Evolutionary conservation across 192 early-diverging fungal species (phyloP).

Genomic region (Borealophlyctis nickersoniae): DNA sequence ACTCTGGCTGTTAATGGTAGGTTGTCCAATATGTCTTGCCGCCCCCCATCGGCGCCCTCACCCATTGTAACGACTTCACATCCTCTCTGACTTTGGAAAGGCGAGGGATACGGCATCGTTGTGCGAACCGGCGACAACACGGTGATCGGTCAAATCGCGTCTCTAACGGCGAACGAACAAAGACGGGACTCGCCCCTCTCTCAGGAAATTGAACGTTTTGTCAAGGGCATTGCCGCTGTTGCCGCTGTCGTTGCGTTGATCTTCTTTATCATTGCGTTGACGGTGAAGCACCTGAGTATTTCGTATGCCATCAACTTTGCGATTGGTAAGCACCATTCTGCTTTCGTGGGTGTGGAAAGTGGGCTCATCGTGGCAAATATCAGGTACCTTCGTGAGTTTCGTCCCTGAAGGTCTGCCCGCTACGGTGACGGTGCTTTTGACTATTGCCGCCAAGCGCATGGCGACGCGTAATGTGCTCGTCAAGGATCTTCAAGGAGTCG

Average conservation of each 20-base stretch:
- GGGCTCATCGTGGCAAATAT: not conserved
- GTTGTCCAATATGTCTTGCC: no score
- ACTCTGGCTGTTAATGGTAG: slow-evolving; percentile 64
- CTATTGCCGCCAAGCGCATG: slow-evolving; percentile 95
- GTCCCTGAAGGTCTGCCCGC: slow-evolving; percentile 93
- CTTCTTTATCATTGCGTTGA: slow-evolving; percentile 78
- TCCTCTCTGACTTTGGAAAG: no score
- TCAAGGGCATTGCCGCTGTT: slow-evolving; percentile 80
- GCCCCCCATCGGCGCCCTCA: no score
- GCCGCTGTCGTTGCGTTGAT: slow-evolving; percentile 71
- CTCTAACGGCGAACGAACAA: slow-evolving; percentile 75
- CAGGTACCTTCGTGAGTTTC: slow-evolving; percentile 65
- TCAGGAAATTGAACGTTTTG: slow-evolving; percentile 73
- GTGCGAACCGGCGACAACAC: slow-evolving; percentile 90
- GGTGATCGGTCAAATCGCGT: slow-evolving; percentile 93
- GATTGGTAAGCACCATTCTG: slow-evolving; percentile 57
- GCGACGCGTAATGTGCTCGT: slow-evolving; percentile 84
- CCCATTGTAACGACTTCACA: no score
- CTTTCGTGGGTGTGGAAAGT: slow-evolving; percentile 28
- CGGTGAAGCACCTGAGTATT: slow-evolving; percentile 50
- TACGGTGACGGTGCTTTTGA: slow-evolving; percentile 84
- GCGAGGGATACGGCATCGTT: slow-evolving; percentile 90
- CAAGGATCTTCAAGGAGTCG: slow-evolving; percentile 94
- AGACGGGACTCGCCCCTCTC: slow-evolving; percentile 71
- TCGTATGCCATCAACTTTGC: slow-evolving; percentile 70